phyloP scores from a whole-genome alignment of 2,329 filamentous ascomycete species.

The Aspergillus caelatus region DNA sequence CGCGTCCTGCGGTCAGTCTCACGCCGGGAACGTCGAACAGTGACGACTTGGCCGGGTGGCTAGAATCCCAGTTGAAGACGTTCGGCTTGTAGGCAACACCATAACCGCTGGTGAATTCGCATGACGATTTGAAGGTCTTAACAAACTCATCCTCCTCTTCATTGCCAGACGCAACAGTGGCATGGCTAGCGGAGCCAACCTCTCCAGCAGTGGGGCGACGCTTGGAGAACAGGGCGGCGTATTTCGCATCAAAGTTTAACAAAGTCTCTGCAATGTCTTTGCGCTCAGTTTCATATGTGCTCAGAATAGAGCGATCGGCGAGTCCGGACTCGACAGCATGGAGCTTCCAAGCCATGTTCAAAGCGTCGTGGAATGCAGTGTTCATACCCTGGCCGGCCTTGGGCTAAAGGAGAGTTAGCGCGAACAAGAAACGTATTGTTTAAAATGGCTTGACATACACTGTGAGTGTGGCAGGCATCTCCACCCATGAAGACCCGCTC shows the following conservation, averaged over 20 bases:
- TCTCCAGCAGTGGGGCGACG: conserved; percentile 72
- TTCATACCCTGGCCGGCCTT: conserved; percentile 69
- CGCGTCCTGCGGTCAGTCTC: conserved; percentile 71
- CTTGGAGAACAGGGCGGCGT: conserved; percentile 86
- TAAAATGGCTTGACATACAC: conserved; percentile 30
- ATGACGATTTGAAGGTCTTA: conserved; percentile 85
- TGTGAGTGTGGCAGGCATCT: conserved; percentile 66
- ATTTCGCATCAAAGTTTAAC: conserved; percentile 83
- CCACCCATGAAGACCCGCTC: conserved; percentile 69
- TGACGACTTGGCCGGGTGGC: conserved; percentile 70
- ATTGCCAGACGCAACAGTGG: conserved; percentile 26
- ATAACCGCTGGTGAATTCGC: conserved; percentile 91
- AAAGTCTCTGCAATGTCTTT: conserved; percentile 82
- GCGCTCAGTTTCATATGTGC: conserved; percentile 85
- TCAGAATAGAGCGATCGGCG: conserved; percentile 71
- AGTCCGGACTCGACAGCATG: conserved; percentile 86
- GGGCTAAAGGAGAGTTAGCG: conserved; percentile 41
- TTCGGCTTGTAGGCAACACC: conserved; percentile 85
- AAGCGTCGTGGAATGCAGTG: conserved; percentile 65
- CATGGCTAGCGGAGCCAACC: conserved; percentile 65
- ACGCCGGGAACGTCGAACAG: conserved; percentile 68
- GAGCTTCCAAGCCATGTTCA: conserved; percentile 95
- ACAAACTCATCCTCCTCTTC: conserved; percentile 71
- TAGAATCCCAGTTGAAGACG: conserved; percentile 77
- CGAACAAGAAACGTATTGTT: not conserved